Percentiles rank a stretch among this genome's conserved stretches.
Evolutionary conservation across 2,329 filamentous ascomycete species (phyloP).

Genomic region (Colletotrichum camelliae): DNA sequence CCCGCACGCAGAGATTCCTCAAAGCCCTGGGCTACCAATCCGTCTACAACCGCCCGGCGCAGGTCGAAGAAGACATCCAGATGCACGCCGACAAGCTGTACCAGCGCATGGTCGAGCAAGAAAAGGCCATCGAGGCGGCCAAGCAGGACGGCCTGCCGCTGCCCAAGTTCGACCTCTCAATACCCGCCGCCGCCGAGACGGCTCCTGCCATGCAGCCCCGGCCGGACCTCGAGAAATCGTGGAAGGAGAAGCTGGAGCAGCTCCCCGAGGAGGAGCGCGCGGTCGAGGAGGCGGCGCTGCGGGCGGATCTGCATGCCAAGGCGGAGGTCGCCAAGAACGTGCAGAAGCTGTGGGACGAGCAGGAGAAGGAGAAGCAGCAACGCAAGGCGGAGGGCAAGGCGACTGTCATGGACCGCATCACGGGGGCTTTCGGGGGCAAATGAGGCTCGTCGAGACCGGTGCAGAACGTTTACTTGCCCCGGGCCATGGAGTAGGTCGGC

Average conservation of each 20-base stretch:
- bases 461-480: not conserved
- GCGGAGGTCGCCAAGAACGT: slow-evolving; percentile 63
- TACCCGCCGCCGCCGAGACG: slow-evolving; percentile 39
- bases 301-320: slow-evolving; percentile 66
- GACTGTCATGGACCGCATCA: slow-evolving; percentile 46
- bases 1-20: slow-evolving; percentile 71
- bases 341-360: slow-evolving; percentile 59
- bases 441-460: not conserved
- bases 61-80: slow-evolving; percentile 86
- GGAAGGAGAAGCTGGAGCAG: slow-evolving; percentile 62
- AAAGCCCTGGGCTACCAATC: slow-evolving; percentile 88
- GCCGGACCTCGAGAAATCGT: slow-evolving; percentile 53
- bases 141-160: slow-evolving; percentile 63
- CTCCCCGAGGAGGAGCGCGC: slow-evolving; percentile 62
- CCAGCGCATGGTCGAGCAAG: slow-evolving; percentile 84
- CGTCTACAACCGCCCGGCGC: slow-evolving; percentile 65
- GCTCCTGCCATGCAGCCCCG: slow-evolving; percentile 31
- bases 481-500: too few species aligned
- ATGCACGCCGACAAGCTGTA: slow-evolving; percentile 95
- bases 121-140: slow-evolving; percentile 74
- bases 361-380: slow-evolving; percentile 58
- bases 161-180: slow-evolving; percentile 64
- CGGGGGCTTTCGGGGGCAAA: slow-evolving; percentile 31
- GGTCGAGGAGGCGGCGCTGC: slow-evolving; percentile 68
- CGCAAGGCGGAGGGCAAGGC: slow-evolving; percentile 62